These are phyloP conservation scores for Radiomyces spectabilis DNA, from an alignment of 192 early-diverging fungal genomes.

Conservation along the genomic window DNA sequence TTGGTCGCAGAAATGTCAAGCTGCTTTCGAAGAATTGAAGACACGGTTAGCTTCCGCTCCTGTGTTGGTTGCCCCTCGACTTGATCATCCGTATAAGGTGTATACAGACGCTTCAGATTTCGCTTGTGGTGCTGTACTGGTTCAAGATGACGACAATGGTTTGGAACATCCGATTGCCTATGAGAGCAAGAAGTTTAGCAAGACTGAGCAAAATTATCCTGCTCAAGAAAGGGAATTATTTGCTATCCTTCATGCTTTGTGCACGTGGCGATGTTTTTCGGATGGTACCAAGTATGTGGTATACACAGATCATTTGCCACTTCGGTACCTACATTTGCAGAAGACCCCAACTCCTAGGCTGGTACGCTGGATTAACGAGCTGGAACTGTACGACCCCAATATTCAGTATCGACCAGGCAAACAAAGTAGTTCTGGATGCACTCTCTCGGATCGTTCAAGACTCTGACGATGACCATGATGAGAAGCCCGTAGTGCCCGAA, in stretches of 20 bases:
- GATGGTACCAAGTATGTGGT: too few relatives aligned
- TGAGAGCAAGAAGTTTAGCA: slow-evolving; percentile 17
- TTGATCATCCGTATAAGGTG: background rate
- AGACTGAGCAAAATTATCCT: slow-evolving; percentile 23
- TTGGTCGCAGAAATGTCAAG: background rate
- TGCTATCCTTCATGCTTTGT: background rate
- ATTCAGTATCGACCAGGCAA: too few relatives aligned
- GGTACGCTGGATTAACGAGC: too few relatives aligned
- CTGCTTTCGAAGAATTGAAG: background rate
- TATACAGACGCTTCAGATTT: slow-evolving; percentile 1
- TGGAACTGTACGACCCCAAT: too few relatives aligned
- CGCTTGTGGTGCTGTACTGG: background rate
- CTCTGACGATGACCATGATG: too few relatives aligned
- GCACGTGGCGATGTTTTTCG: background rate
- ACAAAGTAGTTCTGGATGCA: too few relatives aligned
- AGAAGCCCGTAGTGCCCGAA: too few relatives aligned
- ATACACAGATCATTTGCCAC: too few relatives aligned
- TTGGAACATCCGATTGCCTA: slow-evolving; percentile 17
- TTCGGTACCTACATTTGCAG: too few relatives aligned
- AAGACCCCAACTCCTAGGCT: too few relatives aligned
- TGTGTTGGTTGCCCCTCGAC: background rate
- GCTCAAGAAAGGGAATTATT: slow-evolving; percentile 12
- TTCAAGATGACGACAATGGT: slow-evolving; percentile 4
- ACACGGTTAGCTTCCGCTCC: background rate
- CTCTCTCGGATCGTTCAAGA: too few relatives aligned